Percentiles rank a stretch among this genome's conserved stretches.
These are phyloP conservation scores for Cenococcum geophilum DNA, from an alignment of 495 filamentous ascomycete species.

Conservation along the genomic window DNA sequence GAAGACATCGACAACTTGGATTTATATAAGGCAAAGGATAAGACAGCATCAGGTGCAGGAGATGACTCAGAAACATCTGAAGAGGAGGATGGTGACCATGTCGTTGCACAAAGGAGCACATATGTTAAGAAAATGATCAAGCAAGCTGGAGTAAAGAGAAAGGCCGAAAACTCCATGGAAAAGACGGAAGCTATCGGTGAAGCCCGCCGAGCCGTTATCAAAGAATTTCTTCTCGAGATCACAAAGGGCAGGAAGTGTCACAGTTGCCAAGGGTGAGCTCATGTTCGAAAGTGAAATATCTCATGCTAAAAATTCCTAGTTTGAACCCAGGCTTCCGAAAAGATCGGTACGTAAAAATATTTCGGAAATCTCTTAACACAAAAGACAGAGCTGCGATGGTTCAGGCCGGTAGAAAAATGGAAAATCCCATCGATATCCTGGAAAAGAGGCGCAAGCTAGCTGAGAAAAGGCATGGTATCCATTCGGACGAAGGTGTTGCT, in stretches of 20 bases:
- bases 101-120: slow-evolving; percentile 59
- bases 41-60: slow-evolving; percentile 42
- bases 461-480: slow-evolving; percentile 22
- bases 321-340: slow-evolving; percentile 66
- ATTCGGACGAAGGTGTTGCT: slow-evolving; percentile 66
- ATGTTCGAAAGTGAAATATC: not conserved
- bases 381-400: slow-evolving; percentile 71
- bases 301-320: not conserved
- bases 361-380: slow-evolving; percentile 65
- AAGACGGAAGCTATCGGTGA: slow-evolving; percentile 80
- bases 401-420: slow-evolving; percentile 58
- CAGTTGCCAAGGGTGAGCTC: slow-evolving; percentile 54
- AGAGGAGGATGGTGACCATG: slow-evolving; percentile 49
- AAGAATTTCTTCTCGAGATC: slow-evolving; percentile 71
- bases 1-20: slow-evolving; percentile 48
- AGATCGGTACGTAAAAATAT: slow-evolving; percentile 86
- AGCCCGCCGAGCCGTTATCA: slow-evolving; percentile 65
- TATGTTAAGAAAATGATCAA: slow-evolving; percentile 65
- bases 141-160: slow-evolving; percentile 47
- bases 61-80: slow-evolving; percentile 51
- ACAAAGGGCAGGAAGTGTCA: slow-evolving; percentile 58
- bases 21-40: not conserved
- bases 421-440: slow-evolving; percentile 52
- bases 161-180: slow-evolving; percentile 48
- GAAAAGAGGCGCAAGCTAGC: slow-evolving; percentile 22